Percentiles rank a stretch among this genome's conserved stretches.
Conservation (phyloP, 2,329 filamentous ascomycete genomes). For the Cyanodermella asteris region DNA sequence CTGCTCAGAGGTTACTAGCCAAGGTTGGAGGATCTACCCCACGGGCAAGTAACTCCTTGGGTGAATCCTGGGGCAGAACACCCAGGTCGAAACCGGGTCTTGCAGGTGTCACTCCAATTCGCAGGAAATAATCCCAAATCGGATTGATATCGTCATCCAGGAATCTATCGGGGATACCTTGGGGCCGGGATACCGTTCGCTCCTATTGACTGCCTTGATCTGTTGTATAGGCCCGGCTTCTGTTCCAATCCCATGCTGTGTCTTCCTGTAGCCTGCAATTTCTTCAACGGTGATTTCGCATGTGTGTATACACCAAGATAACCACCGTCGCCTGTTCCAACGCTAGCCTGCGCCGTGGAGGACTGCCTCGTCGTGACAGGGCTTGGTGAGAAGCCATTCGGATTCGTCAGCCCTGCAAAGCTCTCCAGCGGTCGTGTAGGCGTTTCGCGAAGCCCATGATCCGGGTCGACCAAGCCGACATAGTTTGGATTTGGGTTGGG, state of each 20-base stretch:
- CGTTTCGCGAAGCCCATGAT: conserved; percentile 23
- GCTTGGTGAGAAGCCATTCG: not conserved
- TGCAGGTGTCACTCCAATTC: too few species aligned
- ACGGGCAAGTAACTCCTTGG: too few species aligned
- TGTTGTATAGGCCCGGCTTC: conserved; percentile 15
- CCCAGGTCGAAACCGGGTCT: too few species aligned
- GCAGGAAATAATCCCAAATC: too few species aligned
- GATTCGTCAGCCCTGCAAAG: conserved; percentile 15
- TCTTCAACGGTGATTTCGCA: conserved; percentile 63
- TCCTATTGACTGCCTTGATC: too few species aligned
- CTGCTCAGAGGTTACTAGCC: conserved; percentile 46
- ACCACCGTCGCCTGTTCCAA: conserved; percentile 40
- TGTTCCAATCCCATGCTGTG: conserved; percentile 21
- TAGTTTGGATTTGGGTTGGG: conserved; percentile 73
- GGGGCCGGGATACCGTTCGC: too few species aligned
- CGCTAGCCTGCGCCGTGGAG: conserved; percentile 22
- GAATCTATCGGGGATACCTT: too few species aligned
- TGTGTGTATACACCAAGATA: conserved; percentile 63
- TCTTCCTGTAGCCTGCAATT: conserved; percentile 41
- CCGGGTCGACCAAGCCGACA: conserved; percentile 47
- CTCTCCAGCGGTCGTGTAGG: conserved; percentile 21
- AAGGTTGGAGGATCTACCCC: conserved; percentile 36
- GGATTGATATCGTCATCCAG: too few species aligned
- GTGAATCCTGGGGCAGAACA: too few species aligned
- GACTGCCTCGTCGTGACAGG: conserved; percentile 20